phyloP scores from a whole-genome alignment of 768 basidiomycete genomes.

The Russula dissimulans region DNA sequence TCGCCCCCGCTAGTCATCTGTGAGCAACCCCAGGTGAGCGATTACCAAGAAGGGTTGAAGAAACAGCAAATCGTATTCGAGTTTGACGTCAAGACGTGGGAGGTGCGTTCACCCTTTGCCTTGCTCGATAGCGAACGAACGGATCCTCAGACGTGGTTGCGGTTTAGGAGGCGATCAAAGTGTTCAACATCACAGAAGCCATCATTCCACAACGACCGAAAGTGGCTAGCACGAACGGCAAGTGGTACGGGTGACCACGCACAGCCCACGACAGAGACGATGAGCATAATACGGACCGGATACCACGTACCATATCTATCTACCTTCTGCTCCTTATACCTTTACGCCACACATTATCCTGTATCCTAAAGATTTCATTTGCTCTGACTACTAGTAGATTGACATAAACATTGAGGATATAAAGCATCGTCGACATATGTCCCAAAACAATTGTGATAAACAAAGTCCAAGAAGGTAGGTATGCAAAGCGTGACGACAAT shows the following conservation, averaged over 20 bases:
- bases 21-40: constrained; percentile 52
- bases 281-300: not conserved
- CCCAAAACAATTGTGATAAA: no score
- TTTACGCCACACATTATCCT: not conserved
- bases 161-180: constrained; percentile 74
- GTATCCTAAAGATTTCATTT: not conserved
- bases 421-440: no score
- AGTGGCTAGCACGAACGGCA: constrained; percentile 46
- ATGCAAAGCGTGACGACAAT: not conserved
- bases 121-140: not conserved
- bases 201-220: constrained; percentile 67
- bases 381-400: not conserved
- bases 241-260: constrained; percentile 57
- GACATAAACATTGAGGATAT: not conserved
- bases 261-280: not conserved
- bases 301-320: not conserved
- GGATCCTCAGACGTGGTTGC: not conserved
- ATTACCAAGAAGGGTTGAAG: constrained; percentile 51
- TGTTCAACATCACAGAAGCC: constrained; percentile 70
- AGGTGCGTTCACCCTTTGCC: constrained; percentile 38
- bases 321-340: not conserved
- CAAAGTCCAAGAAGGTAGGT: not conserved
- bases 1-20: constrained; percentile 41
- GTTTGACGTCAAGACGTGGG: constrained; percentile 85
- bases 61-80: constrained; percentile 87